A percentile compares a stretch with the other conserved stretches of the same genome.
These are phyloP conservation scores for Teratosphaeria viscida DNA, from an alignment of 2,329 filamentous ascomycete genomes.

Conservation along the genomic window DNA sequence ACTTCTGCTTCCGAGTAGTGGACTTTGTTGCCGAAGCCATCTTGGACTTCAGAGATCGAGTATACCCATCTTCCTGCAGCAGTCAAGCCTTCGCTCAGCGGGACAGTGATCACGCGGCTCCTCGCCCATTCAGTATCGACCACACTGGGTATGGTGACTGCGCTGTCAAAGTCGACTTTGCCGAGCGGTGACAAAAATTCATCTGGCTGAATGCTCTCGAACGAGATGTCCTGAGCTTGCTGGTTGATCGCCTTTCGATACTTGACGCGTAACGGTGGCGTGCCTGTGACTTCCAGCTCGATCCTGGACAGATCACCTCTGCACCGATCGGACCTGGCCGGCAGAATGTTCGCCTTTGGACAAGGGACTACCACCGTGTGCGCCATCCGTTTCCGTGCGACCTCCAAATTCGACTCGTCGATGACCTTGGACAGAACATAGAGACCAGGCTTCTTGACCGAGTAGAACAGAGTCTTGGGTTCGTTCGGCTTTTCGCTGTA, in stretches of 20 bases:
- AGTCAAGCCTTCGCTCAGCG: slow-evolving; percentile 81
- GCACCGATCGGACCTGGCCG: slow-evolving; percentile 59
- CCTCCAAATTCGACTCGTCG: slow-evolving; percentile 85
- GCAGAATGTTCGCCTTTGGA: slow-evolving; percentile 65
- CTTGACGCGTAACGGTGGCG: slow-evolving; percentile 81
- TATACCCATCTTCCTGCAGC: slow-evolving; percentile 77
- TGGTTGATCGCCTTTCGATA: slow-evolving; percentile 84
- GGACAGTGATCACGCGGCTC: slow-evolving; percentile 62
- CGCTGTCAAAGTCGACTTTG: slow-evolving; percentile 40
- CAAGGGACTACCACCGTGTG: slow-evolving; percentile 81
- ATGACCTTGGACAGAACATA: slow-evolving; percentile 78
- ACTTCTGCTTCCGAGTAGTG: slow-evolving; percentile 65
- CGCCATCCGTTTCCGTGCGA: slow-evolving; percentile 47
- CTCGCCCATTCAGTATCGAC: slow-evolving; percentile 74
- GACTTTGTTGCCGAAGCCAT: slow-evolving; percentile 78
- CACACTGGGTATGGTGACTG: slow-evolving; percentile 46
- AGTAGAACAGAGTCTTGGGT: slow-evolving; percentile 49
- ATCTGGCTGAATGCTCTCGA: slow-evolving; percentile 88
- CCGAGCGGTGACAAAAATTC: slow-evolving; percentile 69
- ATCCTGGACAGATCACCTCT: slow-evolving; percentile 81
- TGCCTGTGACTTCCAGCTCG: slow-evolving; percentile 72
- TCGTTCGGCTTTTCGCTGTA: slow-evolving; percentile 33
- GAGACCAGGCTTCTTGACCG: slow-evolving; percentile 74
- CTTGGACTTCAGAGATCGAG: slow-evolving; percentile 80
- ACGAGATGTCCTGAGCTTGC: slow-evolving; percentile 73